Percentiles rank a stretch among this genome's conserved stretches.
phyloP scores from a whole-genome alignment of 108 stramenopile genomes.

The Cylindrotheca fusiformis region DNA sequence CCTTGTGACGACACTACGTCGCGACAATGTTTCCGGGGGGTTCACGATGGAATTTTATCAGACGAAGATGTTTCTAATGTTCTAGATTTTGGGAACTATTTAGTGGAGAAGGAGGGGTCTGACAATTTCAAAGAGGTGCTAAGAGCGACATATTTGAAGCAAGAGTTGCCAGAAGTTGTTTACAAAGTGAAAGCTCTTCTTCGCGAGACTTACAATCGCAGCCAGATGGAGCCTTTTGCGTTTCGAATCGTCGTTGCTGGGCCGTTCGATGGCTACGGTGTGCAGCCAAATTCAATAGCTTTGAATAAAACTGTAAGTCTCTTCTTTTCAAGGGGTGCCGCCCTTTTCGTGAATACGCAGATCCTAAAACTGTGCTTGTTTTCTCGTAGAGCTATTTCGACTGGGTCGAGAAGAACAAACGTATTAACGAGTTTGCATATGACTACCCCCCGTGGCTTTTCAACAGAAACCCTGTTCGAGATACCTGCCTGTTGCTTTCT shows the following conservation, averaged over 20 bases:
- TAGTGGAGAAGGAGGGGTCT: slow-evolving; percentile 35
- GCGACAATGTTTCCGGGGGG: slow-evolving; percentile 47
- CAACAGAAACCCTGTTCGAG: slow-evolving; percentile 27
- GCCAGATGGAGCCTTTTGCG: slow-evolving; percentile 32
- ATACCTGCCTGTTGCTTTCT: slow-evolving; percentile 38
- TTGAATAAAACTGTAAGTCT: slow-evolving; percentile 30
- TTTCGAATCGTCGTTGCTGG: slow-evolving; percentile 42
- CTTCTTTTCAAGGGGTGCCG: too few species aligned
- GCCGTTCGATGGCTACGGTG: slow-evolving; percentile 37
- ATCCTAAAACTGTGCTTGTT: too few species aligned
- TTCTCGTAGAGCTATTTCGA: slow-evolving; percentile 14
- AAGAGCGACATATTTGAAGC: slow-evolving; percentile 16
- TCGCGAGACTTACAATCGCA: slow-evolving; percentile 1
- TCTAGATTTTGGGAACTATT: slow-evolving; percentile 21
- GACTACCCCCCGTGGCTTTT: slow-evolving; percentile 39
- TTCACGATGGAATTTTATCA: slow-evolving; percentile 38
- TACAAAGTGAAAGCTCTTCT: slow-evolving; percentile 11
- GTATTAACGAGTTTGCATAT: slow-evolving; percentile 29
- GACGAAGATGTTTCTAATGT: slow-evolving; percentile 22
- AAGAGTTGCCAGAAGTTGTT: slow-evolving; percentile 13
- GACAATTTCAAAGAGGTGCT: slow-evolving; percentile 57
- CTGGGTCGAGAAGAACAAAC: slow-evolving; percentile 28
- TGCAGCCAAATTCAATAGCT: slow-evolving; percentile 3
- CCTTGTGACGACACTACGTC: neutral
- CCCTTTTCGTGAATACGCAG: too few species aligned